Base-by-base conservation (phyloP, 2,329 filamentous ascomycete species). In the Albophoma yamanashiensis region DNA sequence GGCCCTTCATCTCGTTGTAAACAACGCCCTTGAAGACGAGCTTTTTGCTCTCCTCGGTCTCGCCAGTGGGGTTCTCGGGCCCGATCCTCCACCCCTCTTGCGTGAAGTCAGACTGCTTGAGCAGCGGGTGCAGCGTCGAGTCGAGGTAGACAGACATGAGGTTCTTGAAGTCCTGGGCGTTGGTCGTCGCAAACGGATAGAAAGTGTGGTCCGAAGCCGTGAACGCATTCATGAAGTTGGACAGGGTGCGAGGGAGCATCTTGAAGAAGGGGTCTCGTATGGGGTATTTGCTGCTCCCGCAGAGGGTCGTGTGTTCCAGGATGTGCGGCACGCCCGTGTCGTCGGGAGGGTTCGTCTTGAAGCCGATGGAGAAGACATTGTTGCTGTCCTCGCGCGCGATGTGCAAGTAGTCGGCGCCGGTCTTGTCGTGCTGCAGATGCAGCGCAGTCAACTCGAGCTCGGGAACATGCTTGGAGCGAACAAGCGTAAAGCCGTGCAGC, bases 221-320 rank as follows among this genome's bases (percentile, higher is more conserved):
- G 72, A 97, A 96, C 62, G 94, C 94, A 74, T 99, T 99, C 94
- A 99, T 99, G 71, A 97, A 99, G 75, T 97, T 99, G 64, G 94
- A 97, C n/a, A 99, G 82, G 6, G 94, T 97, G 67, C 94, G 87
- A 27, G 94, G 94, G 34, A 99, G 83, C 94, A 99, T 99, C 82
- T 97, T 99, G 81, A 99, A 99, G 80, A 99, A 99, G 0, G 94
- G 94, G 70, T 99, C 94, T 63, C 94, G 91, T 61, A 99, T 93
- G n/a, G 94, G 94, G 71, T 76, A 96, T 87, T 95, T 96, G 73
- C 96, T 81, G 71, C 93, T 97, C 27, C 94, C 94, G 70, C 94
- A 99, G 52, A 99, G 79, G 1, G 94, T 97, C 25, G 94, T 97
- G 76, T 99, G 94, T 78, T 99, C 94, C 60, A 99, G 82, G 67